Evolutionary conservation across 2,329 filamentous ascomycete species (phyloP).

Genomic region (Plectosphaerella sp.): DNA sequence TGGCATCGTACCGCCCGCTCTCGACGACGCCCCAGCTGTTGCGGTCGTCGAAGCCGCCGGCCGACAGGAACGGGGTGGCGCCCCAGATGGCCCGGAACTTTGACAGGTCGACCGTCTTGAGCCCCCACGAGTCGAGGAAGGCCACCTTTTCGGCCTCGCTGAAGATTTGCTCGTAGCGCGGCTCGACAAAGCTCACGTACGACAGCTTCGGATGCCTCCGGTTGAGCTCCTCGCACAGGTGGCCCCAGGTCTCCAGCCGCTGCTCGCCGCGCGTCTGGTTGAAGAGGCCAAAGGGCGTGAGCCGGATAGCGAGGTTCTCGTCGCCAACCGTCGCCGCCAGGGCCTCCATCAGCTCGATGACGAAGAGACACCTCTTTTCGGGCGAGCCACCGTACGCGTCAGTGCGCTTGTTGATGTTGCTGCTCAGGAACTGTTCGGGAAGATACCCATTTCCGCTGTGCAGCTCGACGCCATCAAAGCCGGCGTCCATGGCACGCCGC

Average conservation of each 20-base stretch:
- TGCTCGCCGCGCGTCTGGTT: slow-evolving; percentile 46
- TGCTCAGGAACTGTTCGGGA: slow-evolving; percentile 32
- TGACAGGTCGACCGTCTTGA: slow-evolving; percentile 37
- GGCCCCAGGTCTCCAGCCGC: slow-evolving; percentile 47
- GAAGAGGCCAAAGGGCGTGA: slow-evolving; percentile 45
- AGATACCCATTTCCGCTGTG: slow-evolving; percentile 35
- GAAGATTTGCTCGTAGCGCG: slow-evolving; percentile 49
- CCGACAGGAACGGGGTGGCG: slow-evolving; percentile 49
- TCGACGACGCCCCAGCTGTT: slow-evolving; percentile 40
- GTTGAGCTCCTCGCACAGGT: slow-evolving; percentile 45
- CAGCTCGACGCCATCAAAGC: slow-evolving; percentile 41
- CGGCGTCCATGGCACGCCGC: slow-evolving; percentile 45
- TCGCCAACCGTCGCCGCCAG: slow-evolving; percentile 38
- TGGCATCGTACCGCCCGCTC: slow-evolving; percentile 39
- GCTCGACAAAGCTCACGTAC: slow-evolving; percentile 53
- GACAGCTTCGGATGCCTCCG: slow-evolving; percentile 34
- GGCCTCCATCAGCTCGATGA: slow-evolving; percentile 46
- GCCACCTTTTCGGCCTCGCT: slow-evolving; percentile 41
- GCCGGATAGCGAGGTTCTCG: slow-evolving; percentile 37
- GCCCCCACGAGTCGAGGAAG: slow-evolving; percentile 42
- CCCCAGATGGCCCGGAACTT: slow-evolving; percentile 46
- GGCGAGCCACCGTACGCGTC: slow-evolving; percentile 28
- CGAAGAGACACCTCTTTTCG: slow-evolving; percentile 41
- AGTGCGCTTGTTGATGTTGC: slow-evolving; percentile 28
- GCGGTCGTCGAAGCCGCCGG: slow-evolving; percentile 47